Evolutionary conservation across 345 rosid species (phyloP), one percentile per base, ranked within the genome.

Genomic region (Pugionium cornutum): DNA sequence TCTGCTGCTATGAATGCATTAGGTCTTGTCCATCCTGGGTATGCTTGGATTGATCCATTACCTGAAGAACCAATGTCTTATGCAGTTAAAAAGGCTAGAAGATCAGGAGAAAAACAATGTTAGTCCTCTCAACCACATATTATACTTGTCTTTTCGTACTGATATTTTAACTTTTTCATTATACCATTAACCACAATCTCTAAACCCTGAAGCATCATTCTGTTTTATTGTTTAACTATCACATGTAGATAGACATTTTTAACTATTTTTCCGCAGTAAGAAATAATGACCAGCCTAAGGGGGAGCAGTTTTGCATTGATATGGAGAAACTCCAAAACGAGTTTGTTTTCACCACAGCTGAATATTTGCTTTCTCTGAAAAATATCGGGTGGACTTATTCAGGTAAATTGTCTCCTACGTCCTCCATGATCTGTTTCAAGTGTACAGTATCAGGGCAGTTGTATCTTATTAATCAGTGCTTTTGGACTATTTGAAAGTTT

Each of bases 1-100:
- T 86, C 96, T 75, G 89, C 96, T 71, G 90, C 95, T 63, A 81
- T 94, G 68, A 90, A 94, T 78, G 96, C 97, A 9, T 72, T 94
- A 71, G 77, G 69, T 79, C 97, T 94, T 75, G 95, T 84, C 75
- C 83, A 78, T 77, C 90, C 97, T 33, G 74, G 74, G 45, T 78
- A 84, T 88, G 94, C 90, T 71, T 94, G 99, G 97, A 81, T 94
- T 79, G 90, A 85, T 77, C 84, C 83, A 39, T 67, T 66, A 51
- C 72, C 74, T 55, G 89, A 81, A 59, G 84, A 74, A 72, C 68
- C 64, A 47, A 67, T 75, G 47, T 59, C 57, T 65, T 80, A 81
- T 84, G 94, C 89, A 2, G 81, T 67, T 74, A 92, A 92, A 82
- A 89, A 80, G 86, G 81, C 90, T 70, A 94, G 80, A 80, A 81